Base-by-base conservation (phyloP, 1,284 basidiomycete species). In the Microbotryum intermedium region DNA sequence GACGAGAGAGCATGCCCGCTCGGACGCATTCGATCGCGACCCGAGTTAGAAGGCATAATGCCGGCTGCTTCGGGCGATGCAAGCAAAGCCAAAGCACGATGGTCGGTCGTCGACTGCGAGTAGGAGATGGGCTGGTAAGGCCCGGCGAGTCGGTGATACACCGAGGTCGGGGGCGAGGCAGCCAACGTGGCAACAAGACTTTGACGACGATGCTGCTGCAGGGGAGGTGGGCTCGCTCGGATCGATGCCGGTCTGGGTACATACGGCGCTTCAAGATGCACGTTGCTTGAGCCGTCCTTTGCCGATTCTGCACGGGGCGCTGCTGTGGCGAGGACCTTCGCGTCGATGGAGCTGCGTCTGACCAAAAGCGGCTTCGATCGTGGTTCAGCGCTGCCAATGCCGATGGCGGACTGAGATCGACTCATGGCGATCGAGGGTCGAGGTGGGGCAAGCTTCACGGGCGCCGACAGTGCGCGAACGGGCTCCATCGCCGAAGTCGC, bases 51-150 rank as follows among this genome's bases (percentile, higher is more conserved):
- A 21, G 64, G 59, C 62, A 69, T 69, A 55, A 69, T 69, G 8
- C 69, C 69, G 10, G 28, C 46, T 9, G 69, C 64, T 29, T 67
- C 66, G n/a, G 69, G 69, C 18, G 69, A 70, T 3, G 64, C 65
- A 54, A 70, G 65, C 30, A 70, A 60, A 5, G 69, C 68, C 28
- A 66, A 61, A 1, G 65, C 69, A 21, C 66, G 65, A 25, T 60
- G 61, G 30, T 53, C 58, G 29, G 55, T 50, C 26, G 59, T 51
- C 2, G 62, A 48, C 28, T 54, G 49, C 20, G 55, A 61, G 58
- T 57, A 63, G n/a, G 63, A 55, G 25, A 70, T 55, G 20, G 69
- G 69, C 57, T 69, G 68, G 58, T 70, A 69, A 13, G 68, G 69
- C 2, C 69, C 65, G 3, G 69, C 69, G 55, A 71, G 67, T 28